Conservation (phyloP, 176 grass and related monocot species). For the Saccharum officinarum region DNA sequence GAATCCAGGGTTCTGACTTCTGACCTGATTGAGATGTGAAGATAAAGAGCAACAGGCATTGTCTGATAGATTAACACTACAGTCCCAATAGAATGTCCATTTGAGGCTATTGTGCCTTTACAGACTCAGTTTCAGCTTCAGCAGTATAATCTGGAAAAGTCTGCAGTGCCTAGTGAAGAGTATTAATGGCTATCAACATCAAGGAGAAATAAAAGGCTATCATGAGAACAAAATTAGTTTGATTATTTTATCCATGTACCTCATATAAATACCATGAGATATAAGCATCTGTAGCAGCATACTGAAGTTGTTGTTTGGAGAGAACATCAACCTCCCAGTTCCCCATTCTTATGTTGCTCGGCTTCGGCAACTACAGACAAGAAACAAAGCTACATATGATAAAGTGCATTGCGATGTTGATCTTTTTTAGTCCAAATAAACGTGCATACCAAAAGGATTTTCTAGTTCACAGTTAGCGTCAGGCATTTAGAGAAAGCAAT, state of each 20-base stretch:
- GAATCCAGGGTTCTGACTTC: constrained; percentile 14
- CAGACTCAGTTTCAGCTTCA: constrained; percentile 32
- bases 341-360: constrained; percentile 83
- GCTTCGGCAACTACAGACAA: constrained; percentile 68
- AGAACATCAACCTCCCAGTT: constrained; percentile 86
- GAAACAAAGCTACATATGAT: constrained; percentile 2
- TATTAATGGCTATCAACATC: constrained; percentile 3
- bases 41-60: background rate
- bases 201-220: constrained; percentile 8
- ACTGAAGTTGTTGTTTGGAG: constrained; percentile 70
- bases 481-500: background rate
- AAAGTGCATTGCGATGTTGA: background rate
- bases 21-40: constrained; percentile 46
- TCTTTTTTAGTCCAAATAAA: background rate
- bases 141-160: constrained; percentile 45
- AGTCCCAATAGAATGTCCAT: background rate
- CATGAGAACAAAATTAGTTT: constrained; percentile 10
- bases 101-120: constrained; percentile 10
- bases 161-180: constrained; percentile 48
- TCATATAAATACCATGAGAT: constrained; percentile 86
- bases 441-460: background rate
- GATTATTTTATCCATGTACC: constrained; percentile 43
- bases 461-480: background rate
- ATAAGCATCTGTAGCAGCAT: constrained; percentile 98
- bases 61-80: background rate